These are phyloP conservation scores for Trypanosoma cruzi DNA, from an alignment of 208 protist species.

Conservation along the genomic window DNA sequence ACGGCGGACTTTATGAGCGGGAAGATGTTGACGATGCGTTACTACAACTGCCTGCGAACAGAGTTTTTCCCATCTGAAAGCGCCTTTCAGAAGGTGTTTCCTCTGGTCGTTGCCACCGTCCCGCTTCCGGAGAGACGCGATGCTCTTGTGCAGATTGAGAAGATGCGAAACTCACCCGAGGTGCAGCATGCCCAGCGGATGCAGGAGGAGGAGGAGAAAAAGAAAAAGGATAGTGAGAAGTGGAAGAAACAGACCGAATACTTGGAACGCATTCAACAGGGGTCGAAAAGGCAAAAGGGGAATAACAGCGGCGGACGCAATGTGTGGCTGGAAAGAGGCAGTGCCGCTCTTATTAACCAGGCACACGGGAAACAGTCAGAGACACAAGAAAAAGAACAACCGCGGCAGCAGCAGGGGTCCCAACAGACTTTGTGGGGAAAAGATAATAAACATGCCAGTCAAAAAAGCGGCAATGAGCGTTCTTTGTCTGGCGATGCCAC, in stretches of 20 bases:
- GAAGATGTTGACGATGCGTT: conserved; percentile 57
- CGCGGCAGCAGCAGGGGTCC: conserved; percentile 8
- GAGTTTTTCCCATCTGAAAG: conserved; percentile 50
- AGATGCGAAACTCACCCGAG: conserved; percentile 81
- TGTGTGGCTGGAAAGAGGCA: conserved; percentile 42
- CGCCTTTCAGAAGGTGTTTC: conserved; percentile 69
- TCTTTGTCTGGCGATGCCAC: background rate
- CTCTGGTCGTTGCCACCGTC: conserved; percentile 72
- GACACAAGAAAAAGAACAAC: conserved; percentile 10
- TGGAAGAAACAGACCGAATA: conserved; percentile 10
- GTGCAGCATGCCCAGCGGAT: conserved; percentile 40
- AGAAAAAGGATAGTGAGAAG: conserved; percentile 38
- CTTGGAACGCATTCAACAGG: background rate
- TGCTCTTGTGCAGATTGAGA: conserved; percentile 69
- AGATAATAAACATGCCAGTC: conserved; percentile 4
- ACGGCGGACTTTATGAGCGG: conserved; percentile 73
- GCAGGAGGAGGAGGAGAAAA: conserved; percentile 53
- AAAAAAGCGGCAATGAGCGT: conserved; percentile 3
- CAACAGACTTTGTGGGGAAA: background rate
- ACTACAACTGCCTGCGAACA: conserved; percentile 57
- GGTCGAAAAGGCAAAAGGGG: conserved; percentile 10
- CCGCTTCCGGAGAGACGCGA: conserved; percentile 33
- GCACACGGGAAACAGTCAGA: background rate
- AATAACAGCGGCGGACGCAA: conserved; percentile 41
- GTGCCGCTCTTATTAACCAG: conserved; percentile 12